Conservation (phyloP, 805 yeast genomes). For the Spathaspora girioi region DNA sequence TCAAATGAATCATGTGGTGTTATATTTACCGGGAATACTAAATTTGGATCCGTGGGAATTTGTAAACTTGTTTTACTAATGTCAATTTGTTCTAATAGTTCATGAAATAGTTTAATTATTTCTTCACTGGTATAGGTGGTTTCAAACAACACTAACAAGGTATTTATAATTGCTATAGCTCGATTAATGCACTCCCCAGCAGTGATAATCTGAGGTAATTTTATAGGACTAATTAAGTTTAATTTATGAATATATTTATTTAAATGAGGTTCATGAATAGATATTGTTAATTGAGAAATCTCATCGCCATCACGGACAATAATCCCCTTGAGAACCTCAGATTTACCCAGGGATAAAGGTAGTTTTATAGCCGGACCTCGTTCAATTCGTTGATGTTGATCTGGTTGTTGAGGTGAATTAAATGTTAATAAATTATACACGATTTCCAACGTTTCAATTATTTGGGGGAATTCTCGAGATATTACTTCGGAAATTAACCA, state of each 20-base stretch:
- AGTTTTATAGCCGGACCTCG: constrained; percentile 46
- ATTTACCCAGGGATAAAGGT: constrained; percentile 48
- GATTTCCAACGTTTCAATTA: constrained; percentile 34
- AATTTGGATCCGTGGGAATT: constrained; percentile 44
- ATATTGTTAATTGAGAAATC: constrained; percentile 45
- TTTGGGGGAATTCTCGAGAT: constrained; percentile 27
- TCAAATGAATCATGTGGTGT: constrained; percentile 33
- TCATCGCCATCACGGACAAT: constrained; percentile 53
- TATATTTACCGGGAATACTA: constrained; percentile 57
- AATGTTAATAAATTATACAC: constrained; percentile 33
- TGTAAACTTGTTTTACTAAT: constrained; percentile 32
- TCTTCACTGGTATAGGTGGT: constrained; percentile 8
- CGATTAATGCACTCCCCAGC: constrained; percentile 42
- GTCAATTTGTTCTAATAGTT: constrained; percentile 23
- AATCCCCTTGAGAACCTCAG: constrained; percentile 58
- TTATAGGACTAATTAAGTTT: constrained; percentile 26
- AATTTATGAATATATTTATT: constrained; percentile 29
- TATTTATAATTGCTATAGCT: constrained; percentile 22
- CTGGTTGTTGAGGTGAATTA: constrained; percentile 36
- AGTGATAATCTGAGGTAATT: constrained; percentile 44
- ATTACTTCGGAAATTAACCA: constrained; percentile 24
- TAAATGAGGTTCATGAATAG: constrained; percentile 39
- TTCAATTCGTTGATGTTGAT: constrained; percentile 19
- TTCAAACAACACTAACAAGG: neutral
- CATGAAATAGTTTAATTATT: constrained; percentile 21